Base-by-base conservation (phyloP, 768 basidiomycete genomes). In the Suillus subaureus region DNA sequence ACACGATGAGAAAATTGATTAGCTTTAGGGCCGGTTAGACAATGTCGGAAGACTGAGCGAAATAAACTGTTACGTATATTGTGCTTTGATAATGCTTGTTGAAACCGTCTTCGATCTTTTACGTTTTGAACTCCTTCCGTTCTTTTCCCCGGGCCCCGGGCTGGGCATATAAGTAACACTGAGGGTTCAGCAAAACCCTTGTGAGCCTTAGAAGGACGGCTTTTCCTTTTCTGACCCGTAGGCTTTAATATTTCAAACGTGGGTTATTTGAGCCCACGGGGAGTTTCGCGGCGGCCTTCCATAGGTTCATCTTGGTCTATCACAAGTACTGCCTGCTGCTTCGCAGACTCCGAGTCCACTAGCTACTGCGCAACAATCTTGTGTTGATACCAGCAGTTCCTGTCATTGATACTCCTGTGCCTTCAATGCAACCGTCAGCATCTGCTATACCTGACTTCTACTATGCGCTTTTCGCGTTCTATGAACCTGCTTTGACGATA, bases 381-480 rank as follows among this genome's bases (percentile, higher is more conserved):
- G 40, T 21, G 3, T 28, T 2, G 40, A 60, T 60, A 42, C 26
- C 26, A 60, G 26, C 28, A 40, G 18, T 7, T 42, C 39, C 57
- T 39, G 26, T 26, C 40, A 21, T 60, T 26, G 18, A 28, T 9
- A 60, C 33, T n/a, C 18, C 33, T 55, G 54, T 55, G 21, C n/a
- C 4, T 35, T 65, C 63, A 68, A 85, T 85, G 84, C 76, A 74
- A 42, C 66, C 74, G 37, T 77, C 82, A 18, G 73, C 77, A 45
- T 90, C 91, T 67, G 88, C 91, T 47, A 81, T 93, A 69, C 90
- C 92, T 23, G 83, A 85, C 70, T 82, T 87, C 66, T 93, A 93
- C 78, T 93, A 87, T 77, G 82, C 85, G 52, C 80, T 89, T 67
- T 93, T 93, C 71, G 90, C 86, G 33, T 80, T 86, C 62, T 92